These are phyloP conservation scores for Diplodia intermedia DNA, from an alignment of 2,329 filamentous ascomycete genomes.

Conservation along the genomic window DNA sequence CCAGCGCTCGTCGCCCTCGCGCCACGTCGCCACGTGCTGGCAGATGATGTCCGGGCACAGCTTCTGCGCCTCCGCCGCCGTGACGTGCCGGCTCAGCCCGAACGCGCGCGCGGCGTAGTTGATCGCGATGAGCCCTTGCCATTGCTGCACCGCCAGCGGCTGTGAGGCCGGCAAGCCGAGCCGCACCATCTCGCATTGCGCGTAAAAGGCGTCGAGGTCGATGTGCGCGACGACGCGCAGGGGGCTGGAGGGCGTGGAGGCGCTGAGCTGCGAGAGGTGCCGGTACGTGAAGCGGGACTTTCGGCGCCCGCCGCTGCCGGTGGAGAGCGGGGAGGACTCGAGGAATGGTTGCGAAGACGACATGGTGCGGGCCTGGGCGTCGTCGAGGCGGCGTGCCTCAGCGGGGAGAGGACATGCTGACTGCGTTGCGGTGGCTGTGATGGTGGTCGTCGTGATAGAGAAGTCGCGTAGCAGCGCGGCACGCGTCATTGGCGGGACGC, in stretches of 20 bases:
- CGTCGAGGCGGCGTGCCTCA: constrained; percentile 29
- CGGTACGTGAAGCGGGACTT: constrained; percentile 84
- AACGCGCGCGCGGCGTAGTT: constrained; percentile 90
- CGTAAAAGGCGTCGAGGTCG: constrained; percentile 96
- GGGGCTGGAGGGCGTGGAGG: constrained; percentile 74
- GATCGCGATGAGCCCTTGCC: constrained; percentile 92
- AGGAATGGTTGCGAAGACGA: constrained; percentile 58
- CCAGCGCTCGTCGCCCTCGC: constrained; percentile 90
- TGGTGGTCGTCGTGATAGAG: constrained; percentile 1
- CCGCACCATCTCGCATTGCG: constrained; percentile 91
- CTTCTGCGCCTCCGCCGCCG: constrained; percentile 80
- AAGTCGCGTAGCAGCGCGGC: constrained; percentile 14
- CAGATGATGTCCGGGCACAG: constrained; percentile 82
- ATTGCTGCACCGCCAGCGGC: constrained; percentile 93
- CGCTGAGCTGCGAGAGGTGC: constrained; percentile 77
- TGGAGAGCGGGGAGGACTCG: constrained; percentile 55
- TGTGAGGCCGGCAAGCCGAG: constrained; percentile 75
- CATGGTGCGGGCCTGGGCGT: constrained; percentile 40
- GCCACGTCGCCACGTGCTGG: constrained; percentile 95
- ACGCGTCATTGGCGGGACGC: constrained; percentile 22
- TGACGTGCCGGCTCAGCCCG: constrained; percentile 81
- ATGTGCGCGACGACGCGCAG: constrained; percentile 89
- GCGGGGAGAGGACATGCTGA: constrained; percentile 7
- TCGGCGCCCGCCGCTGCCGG: constrained; percentile 45
- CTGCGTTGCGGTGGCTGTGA: not conserved